Base-by-base conservation (phyloP, 2,329 filamentous ascomycete genomes). In the Phyllosticta citribraziliensis region DNA sequence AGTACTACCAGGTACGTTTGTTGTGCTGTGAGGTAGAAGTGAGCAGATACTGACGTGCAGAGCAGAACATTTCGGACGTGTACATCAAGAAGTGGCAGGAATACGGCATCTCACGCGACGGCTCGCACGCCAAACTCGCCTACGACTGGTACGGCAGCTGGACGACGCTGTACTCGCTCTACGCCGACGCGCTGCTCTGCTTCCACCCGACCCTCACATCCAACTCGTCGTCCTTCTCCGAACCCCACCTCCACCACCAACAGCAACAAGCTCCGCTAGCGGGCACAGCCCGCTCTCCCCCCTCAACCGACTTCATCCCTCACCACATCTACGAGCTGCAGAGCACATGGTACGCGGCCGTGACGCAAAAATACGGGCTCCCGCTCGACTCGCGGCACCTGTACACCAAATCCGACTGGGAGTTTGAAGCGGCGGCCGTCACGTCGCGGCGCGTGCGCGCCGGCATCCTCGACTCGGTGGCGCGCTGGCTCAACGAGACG, bases 351-450 rank as follows among this genome's bases (percentile, higher is more conserved):
- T 96, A 95, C 75, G 80, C 83, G 64, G 81, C 83, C 14, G 89
- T 93, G 10, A 83, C 89, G 65, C 89, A 95, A 72, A 85, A 83
- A 67, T 95, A 93, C 72, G 91, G 91, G 1, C 76, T 96, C 3
- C 90, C 91, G 0, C 82, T 96, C 8, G 91, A 96, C 73, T 88
- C 83, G 66, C 84, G 91, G 52, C 89, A 94, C 72, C 73, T 93
- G 2, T 94, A 94, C 73, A 88, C 89, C 35, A 96, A 96, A 75
- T 91, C 87, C 30, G 91, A 96, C 74, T 96, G 91, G 91, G 87
- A 94, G 67, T 91, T 95, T 72, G 92, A 94, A 72, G 88, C 89
- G 0, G 90, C 91, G 55, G 88, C 90, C 1, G 87, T 95, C 5
- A 84, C 89, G 3, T 85, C 84, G 66, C 82, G 83, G 70, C 75